These are phyloP conservation scores for Thamnidium elegans DNA, from an alignment of 192 early-diverging fungal species.

Conservation along the genomic window DNA sequence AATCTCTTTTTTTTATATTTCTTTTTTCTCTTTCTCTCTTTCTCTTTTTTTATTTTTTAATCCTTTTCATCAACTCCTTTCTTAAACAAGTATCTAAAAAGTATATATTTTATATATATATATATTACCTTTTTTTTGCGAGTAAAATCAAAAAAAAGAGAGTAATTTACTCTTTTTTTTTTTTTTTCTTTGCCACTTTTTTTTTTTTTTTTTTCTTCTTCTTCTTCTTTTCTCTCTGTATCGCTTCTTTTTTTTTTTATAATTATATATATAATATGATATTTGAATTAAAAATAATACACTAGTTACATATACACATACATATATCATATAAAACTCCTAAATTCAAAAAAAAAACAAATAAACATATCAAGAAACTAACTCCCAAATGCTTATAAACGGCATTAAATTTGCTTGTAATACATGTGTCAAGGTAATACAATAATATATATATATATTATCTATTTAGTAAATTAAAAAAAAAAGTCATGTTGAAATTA, in stretches of 20 bases:
- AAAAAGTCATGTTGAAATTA: background rate
- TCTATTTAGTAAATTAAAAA: background rate
- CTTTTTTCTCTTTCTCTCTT: slow-evolving; percentile 5
- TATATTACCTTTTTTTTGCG: too few relatives aligned
- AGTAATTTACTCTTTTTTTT: background rate
- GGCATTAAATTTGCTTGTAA: slow-evolving; percentile 34
- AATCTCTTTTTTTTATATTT: background rate
- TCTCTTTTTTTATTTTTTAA: background rate
- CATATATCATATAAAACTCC: background rate
- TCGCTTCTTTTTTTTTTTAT: slow-evolving; percentile 1
- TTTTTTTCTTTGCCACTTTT: background rate
- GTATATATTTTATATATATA: too few relatives aligned
- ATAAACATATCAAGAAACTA: background rate
- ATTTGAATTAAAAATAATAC: slow-evolving; percentile 4
- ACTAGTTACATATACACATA: background rate
- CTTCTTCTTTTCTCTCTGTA: slow-evolving; percentile 1
- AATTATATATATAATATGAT: slow-evolving; percentile 5
- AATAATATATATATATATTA: background rate
- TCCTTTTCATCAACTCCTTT: background rate
- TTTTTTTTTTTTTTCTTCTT: slow-evolving; percentile 7
- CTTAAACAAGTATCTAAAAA: too few relatives aligned
- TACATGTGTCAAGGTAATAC: slow-evolving; percentile 33
- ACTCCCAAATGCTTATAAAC: slow-evolving; percentile 23
- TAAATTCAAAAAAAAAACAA: background rate
- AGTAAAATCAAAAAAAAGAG: too few relatives aligned